A percentile compares a stretch with the other conserved stretches of the same genome.
Conservation (phyloP, 2,329 filamentous ascomycete species). For the Phoma sp. region DNA sequence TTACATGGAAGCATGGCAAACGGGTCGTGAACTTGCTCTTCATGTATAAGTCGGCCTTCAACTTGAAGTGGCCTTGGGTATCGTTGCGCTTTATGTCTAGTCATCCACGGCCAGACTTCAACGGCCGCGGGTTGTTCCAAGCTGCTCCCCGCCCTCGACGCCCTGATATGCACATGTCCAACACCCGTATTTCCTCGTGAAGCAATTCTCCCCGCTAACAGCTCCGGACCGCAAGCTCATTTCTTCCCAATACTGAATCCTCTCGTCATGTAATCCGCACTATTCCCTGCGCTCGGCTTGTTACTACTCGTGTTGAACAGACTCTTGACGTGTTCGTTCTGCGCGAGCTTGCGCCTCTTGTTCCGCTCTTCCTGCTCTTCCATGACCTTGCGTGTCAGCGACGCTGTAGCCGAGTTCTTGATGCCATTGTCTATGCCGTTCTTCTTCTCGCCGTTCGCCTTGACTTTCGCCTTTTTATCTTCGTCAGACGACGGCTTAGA, state of each 20-base stretch:
- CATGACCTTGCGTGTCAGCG: slow-evolving; percentile 82
- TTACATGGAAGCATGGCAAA: no score
- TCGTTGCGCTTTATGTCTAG: no score
- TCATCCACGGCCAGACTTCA: no score
- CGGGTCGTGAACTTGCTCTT: no score
- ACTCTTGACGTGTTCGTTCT: slow-evolving; percentile 57
- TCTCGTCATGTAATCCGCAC: slow-evolving; percentile 58
- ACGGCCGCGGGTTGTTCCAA: no score
- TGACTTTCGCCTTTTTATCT: slow-evolving; percentile 26
- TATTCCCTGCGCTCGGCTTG: slow-evolving; percentile 48
- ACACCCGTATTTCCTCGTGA: no score
- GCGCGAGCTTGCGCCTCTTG: slow-evolving; percentile 75
- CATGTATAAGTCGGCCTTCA: no score
- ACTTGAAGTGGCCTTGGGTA: no score
- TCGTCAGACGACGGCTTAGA: slow-evolving; percentile 29
- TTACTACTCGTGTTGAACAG: slow-evolving; percentile 52
- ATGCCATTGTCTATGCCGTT: slow-evolving; percentile 63
- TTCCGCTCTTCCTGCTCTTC: slow-evolving; percentile 84
- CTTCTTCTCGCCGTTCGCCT: background rate
- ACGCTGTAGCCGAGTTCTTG: slow-evolving; percentile 86
- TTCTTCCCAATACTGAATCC: slow-evolving; percentile 52
- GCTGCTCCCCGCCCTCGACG: no score
- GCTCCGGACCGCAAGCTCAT: slow-evolving; percentile 1
- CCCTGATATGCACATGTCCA: no score
- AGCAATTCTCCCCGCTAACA: no score